Conservation (phyloP, 805 yeast species). For the Zygosaccharomyces rouxii region DNA sequence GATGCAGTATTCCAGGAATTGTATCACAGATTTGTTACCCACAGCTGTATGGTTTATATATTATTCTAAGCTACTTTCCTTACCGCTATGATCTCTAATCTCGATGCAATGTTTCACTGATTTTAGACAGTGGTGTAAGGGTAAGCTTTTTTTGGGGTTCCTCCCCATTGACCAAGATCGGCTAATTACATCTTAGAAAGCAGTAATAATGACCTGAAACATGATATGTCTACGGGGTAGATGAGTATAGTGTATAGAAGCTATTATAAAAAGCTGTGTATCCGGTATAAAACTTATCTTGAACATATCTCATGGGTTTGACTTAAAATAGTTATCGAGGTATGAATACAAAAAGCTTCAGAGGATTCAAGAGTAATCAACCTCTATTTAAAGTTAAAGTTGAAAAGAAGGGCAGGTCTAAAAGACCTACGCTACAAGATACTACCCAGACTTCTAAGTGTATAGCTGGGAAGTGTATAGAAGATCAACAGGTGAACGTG, state of each 20-base stretch:
- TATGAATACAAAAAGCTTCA: conserved; percentile 5
- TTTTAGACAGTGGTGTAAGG: conserved; percentile 2
- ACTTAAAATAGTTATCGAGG: neutral
- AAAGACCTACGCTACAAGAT: neutral
- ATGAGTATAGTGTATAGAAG: neutral
- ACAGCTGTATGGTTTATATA: neutral
- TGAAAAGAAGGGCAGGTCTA: conserved; percentile 2
- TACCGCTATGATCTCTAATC: neutral
- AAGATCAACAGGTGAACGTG: neutral
- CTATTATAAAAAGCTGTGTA: neutral
- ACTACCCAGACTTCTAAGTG: neutral
- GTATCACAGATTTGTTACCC: too few relatives aligned
- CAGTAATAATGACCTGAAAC: neutral
- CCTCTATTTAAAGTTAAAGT: conserved; percentile 17
- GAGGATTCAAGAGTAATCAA: conserved; percentile 8
- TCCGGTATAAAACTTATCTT: neutral
- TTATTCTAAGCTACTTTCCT: neutral
- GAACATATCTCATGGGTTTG: neutral
- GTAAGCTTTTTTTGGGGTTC: conserved; percentile 3
- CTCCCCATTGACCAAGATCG: neutral
- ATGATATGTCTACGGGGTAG: neutral
- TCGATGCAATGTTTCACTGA: neutral
- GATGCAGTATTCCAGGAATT: too few relatives aligned
- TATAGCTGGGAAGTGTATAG: neutral
- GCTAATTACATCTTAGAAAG: neutral